A percentile compares a stretch with the other conserved stretches of the same genome.
Evolutionary conservation across 768 basidiomycete species (phyloP).

Genomic region (Boletus huronensis): DNA sequence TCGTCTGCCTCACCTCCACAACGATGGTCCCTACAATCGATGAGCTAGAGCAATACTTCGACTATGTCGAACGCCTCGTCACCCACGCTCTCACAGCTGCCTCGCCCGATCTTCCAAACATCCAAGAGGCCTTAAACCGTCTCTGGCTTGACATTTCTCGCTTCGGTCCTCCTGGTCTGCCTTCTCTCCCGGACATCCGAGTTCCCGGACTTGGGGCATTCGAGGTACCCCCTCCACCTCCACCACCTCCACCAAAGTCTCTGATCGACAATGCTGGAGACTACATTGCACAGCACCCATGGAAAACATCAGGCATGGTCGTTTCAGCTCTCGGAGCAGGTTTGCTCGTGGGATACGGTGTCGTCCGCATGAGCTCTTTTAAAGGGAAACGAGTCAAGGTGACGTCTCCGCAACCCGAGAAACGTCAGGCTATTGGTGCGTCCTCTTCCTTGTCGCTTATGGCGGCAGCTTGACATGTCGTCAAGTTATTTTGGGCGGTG

Average conservation of each 20-base stretch:
- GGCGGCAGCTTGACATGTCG: not conserved
- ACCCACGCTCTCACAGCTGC: constrained; percentile 52
- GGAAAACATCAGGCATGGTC: constrained; percentile 52
- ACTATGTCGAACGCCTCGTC: constrained; percentile 61
- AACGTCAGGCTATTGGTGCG: constrained; percentile 46
- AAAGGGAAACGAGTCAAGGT: constrained; percentile 23
- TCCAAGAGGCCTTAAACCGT: constrained; percentile 62
- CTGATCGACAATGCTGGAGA: constrained; percentile 44
- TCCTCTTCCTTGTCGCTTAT: constrained; percentile 3
- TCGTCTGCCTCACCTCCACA: not conserved
- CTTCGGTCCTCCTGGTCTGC: constrained; percentile 60
- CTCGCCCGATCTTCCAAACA: constrained; percentile 56
- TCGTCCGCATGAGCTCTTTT: constrained; percentile 19
- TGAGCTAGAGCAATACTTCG: constrained; percentile 67
- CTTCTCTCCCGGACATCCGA: constrained; percentile 47
- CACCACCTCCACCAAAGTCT: constrained; percentile 52
- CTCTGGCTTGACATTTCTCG: constrained; percentile 79
- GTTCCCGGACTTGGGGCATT: constrained; percentile 68
- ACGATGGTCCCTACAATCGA: constrained; percentile 47
- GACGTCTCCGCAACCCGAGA: constrained; percentile 34
- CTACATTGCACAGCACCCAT: constrained; percentile 60
- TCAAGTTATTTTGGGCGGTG: constrained; percentile 78
- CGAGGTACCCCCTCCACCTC: constrained; percentile 61
- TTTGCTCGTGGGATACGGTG: constrained; percentile 55
- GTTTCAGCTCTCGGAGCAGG: constrained; percentile 59